Evolutionary conservation across 208 protist species (phyloP).

Genomic region (Acanthamoeba sp.): DNA sequence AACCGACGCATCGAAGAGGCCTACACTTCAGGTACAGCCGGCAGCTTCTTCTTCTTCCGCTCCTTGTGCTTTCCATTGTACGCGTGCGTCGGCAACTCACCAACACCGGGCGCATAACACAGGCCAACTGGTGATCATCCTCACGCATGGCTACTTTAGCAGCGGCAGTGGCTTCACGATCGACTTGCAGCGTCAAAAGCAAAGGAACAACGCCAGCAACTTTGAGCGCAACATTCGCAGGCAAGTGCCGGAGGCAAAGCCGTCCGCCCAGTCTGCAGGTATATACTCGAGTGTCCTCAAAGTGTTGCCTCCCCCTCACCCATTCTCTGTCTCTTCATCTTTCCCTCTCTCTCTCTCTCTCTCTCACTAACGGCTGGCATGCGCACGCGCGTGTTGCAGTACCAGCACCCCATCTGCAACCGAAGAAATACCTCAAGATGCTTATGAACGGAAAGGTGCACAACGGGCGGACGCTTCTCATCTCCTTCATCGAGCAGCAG

Average conservation of each 20-base stretch:
- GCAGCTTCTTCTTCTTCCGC: background rate
- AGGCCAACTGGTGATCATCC: background rate
- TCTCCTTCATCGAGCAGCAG: background rate
- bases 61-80: no score
- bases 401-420: no score
- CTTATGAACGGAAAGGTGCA: background rate
- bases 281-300: no score
- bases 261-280: no score
- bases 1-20: background rate
- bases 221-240: slow-evolving; percentile 34
- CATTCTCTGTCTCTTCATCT: no score
- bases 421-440: background rate
- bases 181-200: background rate
- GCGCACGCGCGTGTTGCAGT: no score
- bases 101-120: no score
- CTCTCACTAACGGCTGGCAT: no score
- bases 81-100: no score
- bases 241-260: no score
- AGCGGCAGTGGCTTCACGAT: background rate
- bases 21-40: background rate
- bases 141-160: background rate
- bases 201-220: slow-evolving; percentile 15
- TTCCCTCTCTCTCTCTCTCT: no score
- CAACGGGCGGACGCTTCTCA: background rate
- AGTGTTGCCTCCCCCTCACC: no score